These are phyloP conservation scores for Gossypium lobatum DNA, from an alignment of 441 rosid species.

Conservation along the genomic window DNA sequence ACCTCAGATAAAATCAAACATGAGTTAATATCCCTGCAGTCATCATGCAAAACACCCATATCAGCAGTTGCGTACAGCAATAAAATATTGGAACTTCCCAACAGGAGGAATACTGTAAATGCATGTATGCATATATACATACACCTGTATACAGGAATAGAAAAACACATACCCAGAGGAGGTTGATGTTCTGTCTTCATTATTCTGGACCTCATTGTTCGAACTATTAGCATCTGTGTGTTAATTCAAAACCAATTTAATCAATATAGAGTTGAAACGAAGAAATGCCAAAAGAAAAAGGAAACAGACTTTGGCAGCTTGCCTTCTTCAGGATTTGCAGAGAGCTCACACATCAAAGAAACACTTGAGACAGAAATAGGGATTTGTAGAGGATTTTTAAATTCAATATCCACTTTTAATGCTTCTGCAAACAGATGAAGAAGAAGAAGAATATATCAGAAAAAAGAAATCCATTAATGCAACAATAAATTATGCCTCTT, in stretches of 20 bases:
- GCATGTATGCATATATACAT: not conserved
- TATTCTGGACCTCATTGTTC: slow-evolving; percentile 36
- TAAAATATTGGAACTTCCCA: not conserved
- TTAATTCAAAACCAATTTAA: slow-evolving; percentile 18
- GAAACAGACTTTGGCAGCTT: slow-evolving; percentile 24
- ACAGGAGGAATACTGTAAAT: not conserved
- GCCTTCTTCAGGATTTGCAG: slow-evolving; percentile 68
- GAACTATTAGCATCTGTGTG: slow-evolving; percentile 46
- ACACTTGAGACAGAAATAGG: slow-evolving; percentile 65
- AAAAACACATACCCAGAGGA: slow-evolving; percentile 32
- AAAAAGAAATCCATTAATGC: not conserved
- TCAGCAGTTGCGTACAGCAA: slow-evolving; percentile 12
- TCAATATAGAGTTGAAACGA: not conserved
- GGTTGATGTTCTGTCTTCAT: slow-evolving; percentile 34
- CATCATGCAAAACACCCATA: slow-evolving; percentile 16
- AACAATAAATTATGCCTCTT: not conserved
- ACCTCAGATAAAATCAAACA: slow-evolving; percentile 65
- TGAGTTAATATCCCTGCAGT: slow-evolving; percentile 48
- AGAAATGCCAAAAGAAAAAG: slow-evolving; percentile 2
- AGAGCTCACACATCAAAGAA: slow-evolving; percentile 77
- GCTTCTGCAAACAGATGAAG: slow-evolving; percentile 49
- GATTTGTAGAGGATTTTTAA: slow-evolving; percentile 76
- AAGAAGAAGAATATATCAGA: not conserved
- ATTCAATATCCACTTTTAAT: slow-evolving; percentile 64
- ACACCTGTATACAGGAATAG: not conserved